Base-by-base conservation (phyloP, 345 rosid species). In the Firmiana major region DNA sequence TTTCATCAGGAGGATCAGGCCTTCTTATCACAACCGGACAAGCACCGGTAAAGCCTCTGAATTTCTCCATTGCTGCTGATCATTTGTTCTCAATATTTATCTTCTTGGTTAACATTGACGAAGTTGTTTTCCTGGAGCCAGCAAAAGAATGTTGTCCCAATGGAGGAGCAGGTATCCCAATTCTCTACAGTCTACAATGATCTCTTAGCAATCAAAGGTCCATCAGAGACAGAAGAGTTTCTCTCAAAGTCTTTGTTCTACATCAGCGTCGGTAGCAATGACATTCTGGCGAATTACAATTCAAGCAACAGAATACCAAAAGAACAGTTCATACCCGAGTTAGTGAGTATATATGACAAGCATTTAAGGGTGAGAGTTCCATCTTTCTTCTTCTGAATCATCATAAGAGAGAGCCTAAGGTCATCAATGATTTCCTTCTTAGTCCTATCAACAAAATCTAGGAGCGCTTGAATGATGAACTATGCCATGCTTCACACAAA, bases 1-100 rank as follows among this genome's bases (percentile, higher is more conserved):
- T 90, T 46, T 86, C 92, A 63, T 89, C 94, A 0, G 94, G 84
- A 36, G 91, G 90, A 13, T 85, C 81, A 0, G 90, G 90, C 76
- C 79, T 90, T 74, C 86, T 85, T 4, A 79, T 79, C 69, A 1
- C 53, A 31, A 89, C 85, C 0, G 88, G 90, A 62, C 69, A 80
- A 60, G 49, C 54, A 26, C 26, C 10, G 48, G 79, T 83, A 46
- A 62, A 17, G 45, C 59, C 31, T 71, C 12, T 42, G 9, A 64
- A 55, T 48, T 73, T 21, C 63, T n/a, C 64, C 63, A 7, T 63
- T 2, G 11, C 67, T 31, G 34, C 34, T 31, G 34, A 31, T 31
- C 34, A 31, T 31, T 31, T 31, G 34, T 31, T 31, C 34, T 19
- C 53, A 64, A 17, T 7, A 66, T 54, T 51, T 2, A 3, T 4